These are phyloP conservation scores for Remersonia thermophila DNA, from an alignment of 2,329 filamentous ascomycete species.

Conservation along the genomic window DNA sequence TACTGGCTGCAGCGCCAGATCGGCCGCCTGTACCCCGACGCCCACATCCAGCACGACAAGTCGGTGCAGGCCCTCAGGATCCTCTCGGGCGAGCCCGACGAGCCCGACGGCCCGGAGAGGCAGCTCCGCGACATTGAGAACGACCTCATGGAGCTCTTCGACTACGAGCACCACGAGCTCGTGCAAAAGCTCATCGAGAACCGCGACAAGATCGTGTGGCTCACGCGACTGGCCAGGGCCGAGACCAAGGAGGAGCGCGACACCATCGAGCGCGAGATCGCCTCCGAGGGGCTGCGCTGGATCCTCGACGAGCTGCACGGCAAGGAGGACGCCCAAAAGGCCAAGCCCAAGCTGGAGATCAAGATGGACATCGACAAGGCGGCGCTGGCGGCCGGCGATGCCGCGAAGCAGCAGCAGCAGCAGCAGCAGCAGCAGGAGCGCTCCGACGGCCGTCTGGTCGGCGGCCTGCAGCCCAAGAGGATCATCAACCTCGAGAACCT, in stretches of 20 bases:
- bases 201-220: slow-evolving; percentile 89
- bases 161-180: slow-evolving; percentile 89
- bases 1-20: slow-evolving; percentile 96
- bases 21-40: slow-evolving; percentile 75
- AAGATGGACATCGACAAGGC: slow-evolving; percentile 89
- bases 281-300: slow-evolving; percentile 70
- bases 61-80: slow-evolving; percentile 74
- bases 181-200: slow-evolving; percentile 87
- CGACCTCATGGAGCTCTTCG: slow-evolving; percentile 94
- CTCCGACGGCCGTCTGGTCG: slow-evolving; percentile 57
- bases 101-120: slow-evolving; percentile 65
- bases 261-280: slow-evolving; percentile 81
- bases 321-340: slow-evolving; percentile 47
- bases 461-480: slow-evolving; percentile 75
- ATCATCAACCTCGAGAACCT: slow-evolving; percentile 91
- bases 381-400: slow-evolving; percentile 37
- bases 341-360: slow-evolving; percentile 64
- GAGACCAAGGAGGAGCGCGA: slow-evolving; percentile 66
- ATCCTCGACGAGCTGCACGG: slow-evolving; percentile 83
- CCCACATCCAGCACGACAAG: slow-evolving; percentile 88
- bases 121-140: slow-evolving; percentile 90
- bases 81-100: slow-evolving; percentile 61
- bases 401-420: slow-evolving; percentile 34
- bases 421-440: slow-evolving; percentile 40
- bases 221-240: slow-evolving; percentile 72